These are phyloP conservation scores for Cadophora sp. DNA, from an alignment of 2,329 filamentous ascomycete genomes.

Conservation along the genomic window DNA sequence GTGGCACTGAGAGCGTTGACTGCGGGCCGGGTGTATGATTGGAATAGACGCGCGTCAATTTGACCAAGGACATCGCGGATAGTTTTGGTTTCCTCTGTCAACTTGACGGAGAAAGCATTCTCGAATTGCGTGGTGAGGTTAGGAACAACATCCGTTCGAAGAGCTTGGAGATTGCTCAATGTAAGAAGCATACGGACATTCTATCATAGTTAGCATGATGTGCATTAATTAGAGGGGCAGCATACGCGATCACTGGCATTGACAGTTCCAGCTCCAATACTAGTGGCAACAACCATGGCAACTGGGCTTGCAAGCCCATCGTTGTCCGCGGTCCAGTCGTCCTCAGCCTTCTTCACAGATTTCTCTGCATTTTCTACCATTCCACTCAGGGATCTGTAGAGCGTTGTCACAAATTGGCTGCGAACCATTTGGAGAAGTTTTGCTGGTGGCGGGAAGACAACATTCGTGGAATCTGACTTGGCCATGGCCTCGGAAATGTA, in stretches of 20 bases:
- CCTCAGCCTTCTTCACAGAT: conserved; percentile 63
- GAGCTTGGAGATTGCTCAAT: conserved; percentile 85
- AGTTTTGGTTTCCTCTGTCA: conserved; percentile 91
- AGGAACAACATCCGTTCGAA: conserved; percentile 83
- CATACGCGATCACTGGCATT: conserved; percentile 60
- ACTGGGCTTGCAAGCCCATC: conserved; percentile 44
- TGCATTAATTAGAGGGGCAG: conserved; percentile 35
- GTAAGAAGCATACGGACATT: conserved; percentile 94
- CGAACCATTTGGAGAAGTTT: conserved; percentile 92
- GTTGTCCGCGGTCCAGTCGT: conserved; percentile 45
- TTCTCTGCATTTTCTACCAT: conserved; percentile 97
- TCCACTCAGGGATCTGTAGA: conserved; percentile 92
- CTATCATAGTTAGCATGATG: conserved; percentile 53
- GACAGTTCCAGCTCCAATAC: conserved; percentile 55
- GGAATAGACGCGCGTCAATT: conserved; percentile 90
- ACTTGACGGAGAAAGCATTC: conserved; percentile 88
- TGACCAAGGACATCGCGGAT: conserved; percentile 90
- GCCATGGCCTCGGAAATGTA: conserved; percentile 88
- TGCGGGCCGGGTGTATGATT: conserved; percentile 85
- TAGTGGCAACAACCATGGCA: conserved; percentile 46
- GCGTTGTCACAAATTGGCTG: conserved; percentile 88
- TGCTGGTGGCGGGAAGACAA: conserved; percentile 82
- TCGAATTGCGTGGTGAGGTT: conserved; percentile 93
- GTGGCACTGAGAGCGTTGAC: conserved; percentile 71
- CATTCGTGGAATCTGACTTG: conserved; percentile 75